These are phyloP conservation scores for Chlorella sp. DNA, from an alignment of 139 green algal genomes.

Conservation along the genomic window DNA sequence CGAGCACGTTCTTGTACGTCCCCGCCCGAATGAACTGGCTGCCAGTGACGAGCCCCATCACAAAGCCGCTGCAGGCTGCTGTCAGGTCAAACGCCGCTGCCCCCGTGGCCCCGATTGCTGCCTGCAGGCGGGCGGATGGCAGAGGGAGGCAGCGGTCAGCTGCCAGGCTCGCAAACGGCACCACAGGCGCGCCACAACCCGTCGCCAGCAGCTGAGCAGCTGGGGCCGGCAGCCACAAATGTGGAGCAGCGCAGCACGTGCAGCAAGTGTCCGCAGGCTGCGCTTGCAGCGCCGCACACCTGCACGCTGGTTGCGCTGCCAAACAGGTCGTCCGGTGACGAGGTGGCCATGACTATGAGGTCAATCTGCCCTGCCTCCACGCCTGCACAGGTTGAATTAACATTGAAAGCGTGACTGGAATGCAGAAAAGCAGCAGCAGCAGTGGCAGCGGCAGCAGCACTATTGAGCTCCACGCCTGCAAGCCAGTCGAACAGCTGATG, in stretches of 20 bases:
- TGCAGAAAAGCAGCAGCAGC: background rate
- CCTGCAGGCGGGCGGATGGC: slow-evolving; percentile 48
- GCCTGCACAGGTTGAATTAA: slow-evolving; percentile 10
- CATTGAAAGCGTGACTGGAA: background rate
- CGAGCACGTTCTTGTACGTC: slow-evolving; percentile 34
- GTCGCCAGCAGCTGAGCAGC: no score
- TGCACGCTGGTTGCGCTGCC: slow-evolving; percentile 84
- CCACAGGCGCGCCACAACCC: no score
- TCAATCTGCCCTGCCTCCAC: slow-evolving; percentile 87
- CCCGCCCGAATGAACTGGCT: slow-evolving; percentile 85
- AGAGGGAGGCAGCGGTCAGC: background rate
- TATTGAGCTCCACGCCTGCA: no score
- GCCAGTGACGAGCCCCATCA: slow-evolving; percentile 91
- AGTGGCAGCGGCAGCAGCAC: background rate
- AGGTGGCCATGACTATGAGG: slow-evolving; percentile 95
- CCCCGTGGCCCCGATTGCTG: slow-evolving; percentile 80
- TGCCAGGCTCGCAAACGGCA: background rate
- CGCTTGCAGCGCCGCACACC: no score
- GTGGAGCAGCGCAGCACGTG: background rate
- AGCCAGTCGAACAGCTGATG: no score
- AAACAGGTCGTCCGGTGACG: slow-evolving; percentile 95
- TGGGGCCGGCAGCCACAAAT: background rate
- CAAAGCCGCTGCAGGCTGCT: slow-evolving; percentile 97
- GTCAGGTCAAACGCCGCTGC: slow-evolving; percentile 96
- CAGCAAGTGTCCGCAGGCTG: no score